Base-by-base conservation (phyloP, 331 rosid genomes). In the Prunus yedoensis region DNA sequence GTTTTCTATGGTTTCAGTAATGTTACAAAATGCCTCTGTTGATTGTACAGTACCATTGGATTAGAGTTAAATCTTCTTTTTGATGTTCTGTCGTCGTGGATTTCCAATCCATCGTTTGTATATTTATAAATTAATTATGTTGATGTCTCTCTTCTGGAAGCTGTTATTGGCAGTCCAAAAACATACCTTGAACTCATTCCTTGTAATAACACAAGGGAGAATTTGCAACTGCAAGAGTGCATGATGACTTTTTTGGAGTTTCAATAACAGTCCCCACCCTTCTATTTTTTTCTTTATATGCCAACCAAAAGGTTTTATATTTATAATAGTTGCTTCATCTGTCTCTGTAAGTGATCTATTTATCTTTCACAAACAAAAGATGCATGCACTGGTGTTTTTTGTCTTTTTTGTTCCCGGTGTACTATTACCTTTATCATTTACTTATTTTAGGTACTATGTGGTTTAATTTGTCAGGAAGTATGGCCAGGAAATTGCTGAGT, bases 401-500 rank as follows among this genome's bases (percentile, higher is more conserved):
- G 11, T 23, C 8, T 66, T 18, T 16, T 45, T 46, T 21, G 7
- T 12, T 46, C 16, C 28, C 28, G 28, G 28, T 27, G 28, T 27
- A 27, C 28, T 27, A 1, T 27, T 27, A 27, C 28, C 28, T 27
- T 27, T 27, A 27, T 27, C 28, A 27, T 27, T 27, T 27, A 27
- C 28, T 27, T 27, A 27, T 27, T 64, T 68, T 43, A 53, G 30
- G n/a, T 25, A 14, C 16, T 12, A 0, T 10, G 7, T 32, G 38
- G 66, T 58, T 43, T 46, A 16, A 54, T 66, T 73, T 74, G 60
- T 11, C 77, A 88, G 97, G 85, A 87, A 83, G 78, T 61, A 78
- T 46, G 77, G 67, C 75, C 81, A 82, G 70, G 87, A 83, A 86
- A 85, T 92, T 74, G 77, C 88, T 23, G 89, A 89, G 81, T 54